Evolutionary conservation across 1,139 yeast species (phyloP).

Genomic region (Kodamaea suecica): DNA sequence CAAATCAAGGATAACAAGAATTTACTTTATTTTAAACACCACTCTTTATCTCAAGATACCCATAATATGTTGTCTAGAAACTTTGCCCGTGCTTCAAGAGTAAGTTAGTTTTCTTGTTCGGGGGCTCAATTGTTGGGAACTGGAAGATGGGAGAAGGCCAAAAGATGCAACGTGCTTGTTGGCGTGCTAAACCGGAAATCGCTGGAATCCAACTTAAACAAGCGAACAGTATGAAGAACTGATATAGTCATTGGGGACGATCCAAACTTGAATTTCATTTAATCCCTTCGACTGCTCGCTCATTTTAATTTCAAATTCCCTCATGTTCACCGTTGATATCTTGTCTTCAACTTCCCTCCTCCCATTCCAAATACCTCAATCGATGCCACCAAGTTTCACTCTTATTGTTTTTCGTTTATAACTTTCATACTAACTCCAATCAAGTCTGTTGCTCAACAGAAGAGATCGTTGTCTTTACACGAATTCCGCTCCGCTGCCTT

Average conservation of each 20-base stretch:
- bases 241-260: no score
- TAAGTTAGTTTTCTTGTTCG: conserved; percentile 25
- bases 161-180: no score
- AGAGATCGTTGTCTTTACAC: conserved; percentile 83
- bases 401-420: no score
- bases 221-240: no score
- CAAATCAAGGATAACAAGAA: neutral
- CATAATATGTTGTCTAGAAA: conserved; percentile 37
- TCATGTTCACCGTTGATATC: no score
- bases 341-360: neutral
- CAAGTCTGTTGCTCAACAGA: conserved; percentile 23
- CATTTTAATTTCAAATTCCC: no score
- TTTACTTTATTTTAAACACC: neutral
- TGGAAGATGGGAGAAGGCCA: no score
- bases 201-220: no score
- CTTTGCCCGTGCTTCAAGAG: conserved; percentile 45
- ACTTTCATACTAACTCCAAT: conserved; percentile 15
- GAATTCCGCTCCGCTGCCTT: conserved; percentile 95
- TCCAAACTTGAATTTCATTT: no score
- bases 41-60: conserved; percentile 6
- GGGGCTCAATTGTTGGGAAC: neutral
- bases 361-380: neutral
- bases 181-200: no score
- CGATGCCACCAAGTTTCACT: neutral
- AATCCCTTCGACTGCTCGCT: no score